Base-by-base conservation (phyloP, 495 filamentous ascomycete species). In the Daldinia childiae region DNA sequence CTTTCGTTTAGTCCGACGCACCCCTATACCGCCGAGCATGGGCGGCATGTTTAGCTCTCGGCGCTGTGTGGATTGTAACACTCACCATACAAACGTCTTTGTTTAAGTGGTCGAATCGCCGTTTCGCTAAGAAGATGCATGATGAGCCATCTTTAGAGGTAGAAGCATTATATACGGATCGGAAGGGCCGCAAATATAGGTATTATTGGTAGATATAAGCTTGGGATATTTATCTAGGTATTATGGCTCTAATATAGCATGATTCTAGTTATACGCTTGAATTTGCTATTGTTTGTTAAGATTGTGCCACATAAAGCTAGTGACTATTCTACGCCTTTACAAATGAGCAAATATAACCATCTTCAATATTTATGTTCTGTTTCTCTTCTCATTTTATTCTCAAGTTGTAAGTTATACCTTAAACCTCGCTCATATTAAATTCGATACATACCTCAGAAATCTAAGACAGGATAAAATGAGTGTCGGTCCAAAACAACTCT, bases 61-160 rank as follows among this genome's bases (percentile, higher is more conserved):
- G 68, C 19, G 62, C 68, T 6, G 68, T 71, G 24, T 71, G 68
- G 68, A 52, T 66, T 38, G 57, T 50, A 1, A 62, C 57, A 1
- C 62, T 71, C 34, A 66, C 65, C 50, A 30, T 66, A 30, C 68
- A 71, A 19, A 62, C 58, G 15, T 57, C 51, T 12, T 24, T 71
- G 29, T 66, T 71, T 30, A 66, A 71, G 62, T 62, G 68, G 68
- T 62, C 62, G 27, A 71, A 71, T 14, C 62, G 39, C 30, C 62
- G 57, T 0, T 71, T 71, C 50, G 68, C 68, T 30, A 52, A 26
- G 38, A 62, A 65, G 26, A 55, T 64, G 12, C 62, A 8, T 17
- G 57, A 62, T n/a, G 62, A 71, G 2, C 56, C 68, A 17, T 55
- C 56, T 11, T 39, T 66, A n/a, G 62, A 71, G 11, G 15, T 48